These are phyloP conservation scores for Gynandropsis gynandra DNA, from an alignment of 345 rosid species.

Conservation along the genomic window DNA sequence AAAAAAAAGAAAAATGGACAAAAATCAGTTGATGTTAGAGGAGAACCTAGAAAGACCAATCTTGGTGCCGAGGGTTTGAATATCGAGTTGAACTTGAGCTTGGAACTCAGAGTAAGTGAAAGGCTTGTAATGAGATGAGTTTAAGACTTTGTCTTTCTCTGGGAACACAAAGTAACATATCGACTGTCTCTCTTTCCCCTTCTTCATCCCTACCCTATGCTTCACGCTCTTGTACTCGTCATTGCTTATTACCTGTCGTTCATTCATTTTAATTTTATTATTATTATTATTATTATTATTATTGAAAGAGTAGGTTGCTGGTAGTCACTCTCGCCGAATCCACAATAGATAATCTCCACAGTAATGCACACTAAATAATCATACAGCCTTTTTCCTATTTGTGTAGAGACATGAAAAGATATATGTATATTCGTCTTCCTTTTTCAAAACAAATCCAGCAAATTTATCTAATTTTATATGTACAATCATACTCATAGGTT, in stretches of 20 bases:
- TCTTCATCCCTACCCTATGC: conserved; percentile 53
- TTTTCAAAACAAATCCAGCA: neutral
- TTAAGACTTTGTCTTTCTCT: conserved; percentile 38
- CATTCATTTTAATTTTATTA: neutral
- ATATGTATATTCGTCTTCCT: neutral
- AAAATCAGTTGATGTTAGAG: neutral
- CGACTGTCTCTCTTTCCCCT: conserved; percentile 47
- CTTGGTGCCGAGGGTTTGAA: conserved; percentile 48
- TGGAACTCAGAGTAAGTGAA: conserved; percentile 64
- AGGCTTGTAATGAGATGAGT: conserved; percentile 56
- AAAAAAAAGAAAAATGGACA: neutral
- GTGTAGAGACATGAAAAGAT: too few species aligned
- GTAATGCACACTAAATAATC: neutral
- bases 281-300: too few species aligned
- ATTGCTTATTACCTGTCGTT: conserved; percentile 59
- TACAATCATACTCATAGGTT: neutral
- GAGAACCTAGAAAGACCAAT: conserved; percentile 66
- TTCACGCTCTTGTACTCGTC: conserved; percentile 53
- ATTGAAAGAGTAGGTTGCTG: too few species aligned
- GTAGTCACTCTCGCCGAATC: too few species aligned
- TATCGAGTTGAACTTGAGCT: conserved; percentile 60
- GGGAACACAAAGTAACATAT: conserved; percentile 84
- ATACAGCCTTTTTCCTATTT: too few species aligned
- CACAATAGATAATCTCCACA: too few species aligned
- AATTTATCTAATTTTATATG: neutral